Evolutionary conservation across 768 basidiomycete species (phyloP), one percentile per base, ranked within the genome.

Genomic region (Mycena galopus): DNA sequence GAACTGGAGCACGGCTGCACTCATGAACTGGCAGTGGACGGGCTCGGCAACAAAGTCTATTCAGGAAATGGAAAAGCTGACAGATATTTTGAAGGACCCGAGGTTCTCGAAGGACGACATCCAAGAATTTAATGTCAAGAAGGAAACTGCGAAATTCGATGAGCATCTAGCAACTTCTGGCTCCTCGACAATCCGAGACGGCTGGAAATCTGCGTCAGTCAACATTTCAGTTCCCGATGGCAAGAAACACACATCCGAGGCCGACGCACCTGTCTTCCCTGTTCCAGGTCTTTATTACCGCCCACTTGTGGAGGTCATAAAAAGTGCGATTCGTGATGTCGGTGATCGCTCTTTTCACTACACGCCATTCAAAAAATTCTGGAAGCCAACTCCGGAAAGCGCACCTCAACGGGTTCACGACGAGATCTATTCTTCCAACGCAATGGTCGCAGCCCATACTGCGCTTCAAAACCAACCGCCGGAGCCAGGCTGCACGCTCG

Each of bases 391-490:
- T n/a, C n/a, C 14, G 16, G 53, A 16, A 0, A 29, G 39, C 10
- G 53, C 66, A 17, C 39, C 65, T 23, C 59, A 53, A 27, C 67
- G 55, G 21, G 30, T 73, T 16, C 50, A 30, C 44, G 67, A 61
- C 59, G 67, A 63, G 25, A 68, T 63, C 2, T 64, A 60, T 37
- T 39, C 67, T 4, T 67, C 65, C 5, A 39, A 69, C 1, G 67
- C 67, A 9, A 60, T 42, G 59, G 55, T 57, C 21, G 55, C 56
- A n/a, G 67, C 65, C 25, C 47, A 69, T 33, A 61, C 44, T 3
- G 47, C 37, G 16, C 59, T 68, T 23, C 47, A 65, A 32, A 56
- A 37, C 2, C n/a, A n/a, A n/a, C n/a, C n/a, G n/a, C n/a, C n/a
- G n/a, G n/a, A n/a, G n/a, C n/a, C n/a, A n/a, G n/a, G n/a, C n/a